Percentiles rank a stretch among this genome's conserved stretches.
Evolutionary conservation across 108 stramenopile species (phyloP).

Genomic region (Cylindrotheca closterium): DNA sequence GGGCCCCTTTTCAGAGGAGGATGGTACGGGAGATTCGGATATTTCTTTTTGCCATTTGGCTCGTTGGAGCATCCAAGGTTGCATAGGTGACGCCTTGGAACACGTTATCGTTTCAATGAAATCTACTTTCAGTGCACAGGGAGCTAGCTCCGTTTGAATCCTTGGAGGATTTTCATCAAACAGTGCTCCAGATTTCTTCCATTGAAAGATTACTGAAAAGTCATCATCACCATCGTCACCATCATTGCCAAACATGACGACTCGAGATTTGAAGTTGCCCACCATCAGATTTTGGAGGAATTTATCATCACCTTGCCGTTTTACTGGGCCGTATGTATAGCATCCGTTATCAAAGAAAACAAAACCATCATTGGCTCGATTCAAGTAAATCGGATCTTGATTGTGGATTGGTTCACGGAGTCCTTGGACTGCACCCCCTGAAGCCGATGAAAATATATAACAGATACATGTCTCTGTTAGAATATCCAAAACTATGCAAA

Average conservation of each 20-base stretch:
- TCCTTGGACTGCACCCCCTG: constrained; percentile 65
- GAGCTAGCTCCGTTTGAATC: constrained; percentile 1
- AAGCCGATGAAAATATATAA: not conserved
- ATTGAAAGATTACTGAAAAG: no score
- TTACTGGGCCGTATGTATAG: constrained; percentile 48
- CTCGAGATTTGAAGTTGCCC: constrained; percentile 2
- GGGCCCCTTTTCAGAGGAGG: not conserved
- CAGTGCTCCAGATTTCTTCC: no score
- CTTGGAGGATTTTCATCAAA: no score
- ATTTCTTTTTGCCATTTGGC: constrained; percentile 47
- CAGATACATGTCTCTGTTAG: no score
- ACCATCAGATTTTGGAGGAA: constrained; percentile 2
- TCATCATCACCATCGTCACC: constrained; percentile 3
- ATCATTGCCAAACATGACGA: not conserved
- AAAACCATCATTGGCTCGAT: constrained; percentile 76
- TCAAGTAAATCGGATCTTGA: constrained; percentile 42
- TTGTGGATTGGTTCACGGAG: constrained; percentile 41
- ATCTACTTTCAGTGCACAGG: not conserved
- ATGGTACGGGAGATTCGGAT: not conserved
- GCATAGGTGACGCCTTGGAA: constrained; percentile 34
- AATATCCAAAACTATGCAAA: no score
- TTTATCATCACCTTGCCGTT: not conserved
- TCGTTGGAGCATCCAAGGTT: constrained; percentile 55
- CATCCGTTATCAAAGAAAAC: constrained; percentile 54
- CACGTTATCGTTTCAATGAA: constrained; percentile 18